These are phyloP conservation scores for Nigrospora sphaerica DNA, from an alignment of 2,329 filamentous ascomycete species.

Conservation along the genomic window DNA sequence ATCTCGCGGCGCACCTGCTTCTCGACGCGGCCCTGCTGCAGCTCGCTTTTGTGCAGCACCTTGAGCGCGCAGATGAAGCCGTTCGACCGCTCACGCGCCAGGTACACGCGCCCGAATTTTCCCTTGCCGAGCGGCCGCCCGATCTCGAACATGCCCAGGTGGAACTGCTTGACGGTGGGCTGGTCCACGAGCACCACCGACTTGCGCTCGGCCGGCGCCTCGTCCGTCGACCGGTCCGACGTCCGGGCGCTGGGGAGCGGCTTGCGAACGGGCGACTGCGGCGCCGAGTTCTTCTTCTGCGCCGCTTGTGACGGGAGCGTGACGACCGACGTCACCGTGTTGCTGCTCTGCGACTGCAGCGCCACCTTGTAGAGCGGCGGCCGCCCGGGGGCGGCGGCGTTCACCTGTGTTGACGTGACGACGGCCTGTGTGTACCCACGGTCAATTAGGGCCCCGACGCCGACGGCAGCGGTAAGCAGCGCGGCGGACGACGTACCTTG, in stretches of 20 bases:
- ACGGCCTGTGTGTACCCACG: slow-evolving; percentile 31
- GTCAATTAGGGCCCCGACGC: neutral
- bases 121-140: slow-evolving; percentile 79
- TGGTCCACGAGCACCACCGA: slow-evolving; percentile 49
- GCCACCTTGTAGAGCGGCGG: slow-evolving; percentile 82
- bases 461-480: slow-evolving; percentile 19
- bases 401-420: slow-evolving; percentile 32
- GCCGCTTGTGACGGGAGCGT: slow-evolving; percentile 61
- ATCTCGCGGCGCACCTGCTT: slow-evolving; percentile 84
- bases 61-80: slow-evolving; percentile 84
- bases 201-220: slow-evolving; percentile 41
- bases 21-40: slow-evolving; percentile 71
- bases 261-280: slow-evolving; percentile 47
- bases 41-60: slow-evolving; percentile 76
- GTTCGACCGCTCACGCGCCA: slow-evolving; percentile 70
- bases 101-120: slow-evolving; percentile 81
- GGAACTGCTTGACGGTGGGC: slow-evolving; percentile 58
- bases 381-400: slow-evolving; percentile 49
- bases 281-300: slow-evolving; percentile 39
- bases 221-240: slow-evolving; percentile 35
- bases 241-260: slow-evolving; percentile 32
- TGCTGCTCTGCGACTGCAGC: slow-evolving; percentile 69
- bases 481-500: slow-evolving; percentile 56
- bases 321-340: slow-evolving; percentile 55
- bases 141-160: slow-evolving; percentile 92